These are phyloP conservation scores for Claviceps sp. DNA, from an alignment of 2,329 filamentous ascomycete species.

Conservation along the genomic window DNA sequence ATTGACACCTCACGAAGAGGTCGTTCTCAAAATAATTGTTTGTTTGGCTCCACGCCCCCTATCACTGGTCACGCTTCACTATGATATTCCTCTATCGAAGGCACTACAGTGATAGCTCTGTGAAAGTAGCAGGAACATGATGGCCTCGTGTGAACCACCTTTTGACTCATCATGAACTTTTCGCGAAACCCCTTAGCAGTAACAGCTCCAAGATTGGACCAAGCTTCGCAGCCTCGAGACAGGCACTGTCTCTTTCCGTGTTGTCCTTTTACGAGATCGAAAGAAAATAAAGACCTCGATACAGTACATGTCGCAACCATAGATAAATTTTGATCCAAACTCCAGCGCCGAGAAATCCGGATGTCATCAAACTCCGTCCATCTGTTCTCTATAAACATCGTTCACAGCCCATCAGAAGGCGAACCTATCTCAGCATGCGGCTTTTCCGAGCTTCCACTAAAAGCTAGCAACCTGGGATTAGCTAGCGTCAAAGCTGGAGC, in stretches of 20 bases:
- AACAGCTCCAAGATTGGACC: neutral
- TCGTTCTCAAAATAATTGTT: neutral
- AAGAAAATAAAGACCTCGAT: neutral
- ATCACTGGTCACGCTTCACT: neutral
- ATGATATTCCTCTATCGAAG: neutral
- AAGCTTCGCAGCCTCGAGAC: neutral
- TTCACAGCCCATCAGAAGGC: conserved; percentile 18
- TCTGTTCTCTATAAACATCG: conserved; percentile 14
- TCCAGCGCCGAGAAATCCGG: conserved; percentile 4
- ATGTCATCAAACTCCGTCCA: conserved; percentile 7
- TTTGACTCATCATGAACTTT: neutral
- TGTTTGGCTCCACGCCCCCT: neutral
- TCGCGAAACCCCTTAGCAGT: neutral
- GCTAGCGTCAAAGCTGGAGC: conserved; percentile 18
- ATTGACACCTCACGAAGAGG: neutral
- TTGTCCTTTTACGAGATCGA: neutral
- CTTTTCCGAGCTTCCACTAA: conserved; percentile 50
- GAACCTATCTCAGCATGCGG: conserved; percentile 19
- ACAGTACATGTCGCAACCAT: neutral
- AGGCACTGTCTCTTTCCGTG: neutral
- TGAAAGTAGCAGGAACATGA: no score
- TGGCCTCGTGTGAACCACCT: neutral
- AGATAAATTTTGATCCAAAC: neutral
- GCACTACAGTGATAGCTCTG: neutral
- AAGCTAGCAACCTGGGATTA: conserved; percentile 36